Base-by-base conservation (phyloP, 2,329 filamentous ascomycete genomes). In the Chaetomiaceae sp. region DNA sequence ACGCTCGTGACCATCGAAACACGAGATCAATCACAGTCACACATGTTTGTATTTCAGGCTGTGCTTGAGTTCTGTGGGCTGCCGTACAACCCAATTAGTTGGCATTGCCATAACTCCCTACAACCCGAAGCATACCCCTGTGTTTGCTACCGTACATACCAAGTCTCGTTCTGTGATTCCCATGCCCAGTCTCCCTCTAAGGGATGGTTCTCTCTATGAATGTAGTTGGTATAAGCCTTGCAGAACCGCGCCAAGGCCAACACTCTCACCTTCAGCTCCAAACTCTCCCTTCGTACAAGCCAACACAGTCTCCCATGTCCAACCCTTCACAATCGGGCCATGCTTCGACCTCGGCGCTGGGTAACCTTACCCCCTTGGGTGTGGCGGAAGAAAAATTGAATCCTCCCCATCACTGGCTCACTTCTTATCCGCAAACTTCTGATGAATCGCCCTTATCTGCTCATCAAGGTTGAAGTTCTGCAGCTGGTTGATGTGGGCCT, bases 391-490 rank as follows among this genome's bases (percentile, higher is more conserved):
- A 31, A 12, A 9, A 12, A 31, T 9, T 12, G 8, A 31, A 11
- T 12, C 9, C 27, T 9, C 27, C 15, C 3, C 17, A 3, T 37
- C 34, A 11, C 2, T 37, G 4, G 15, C 45, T 60, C 56, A 65
- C 55, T 69, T 72, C 42, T 72, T 69, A 31, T 69, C 71, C 6
- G 70, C 69, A 66, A 81, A 82, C 60, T 75, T 79, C 59, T 81
- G 75, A 56, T 82, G 78, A 37, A 82, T 81, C 3, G 76, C 76
- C 14, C 86, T 79, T 59, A 95, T 89, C 72, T 95, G 90, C 68
- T 95, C 90, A 67, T 94, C 87, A 34, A 95, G 84, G 65, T 90
- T 92, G 69, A 88, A 82, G 50, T 74, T 81, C 65, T 85, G 81
- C 72, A 85, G 78, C 62, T 84, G 80, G 59, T 66, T 78, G 66